phyloP scores from a whole-genome alignment of 1,284 basidiomycete species.

The Amylostereum areolatum region DNA sequence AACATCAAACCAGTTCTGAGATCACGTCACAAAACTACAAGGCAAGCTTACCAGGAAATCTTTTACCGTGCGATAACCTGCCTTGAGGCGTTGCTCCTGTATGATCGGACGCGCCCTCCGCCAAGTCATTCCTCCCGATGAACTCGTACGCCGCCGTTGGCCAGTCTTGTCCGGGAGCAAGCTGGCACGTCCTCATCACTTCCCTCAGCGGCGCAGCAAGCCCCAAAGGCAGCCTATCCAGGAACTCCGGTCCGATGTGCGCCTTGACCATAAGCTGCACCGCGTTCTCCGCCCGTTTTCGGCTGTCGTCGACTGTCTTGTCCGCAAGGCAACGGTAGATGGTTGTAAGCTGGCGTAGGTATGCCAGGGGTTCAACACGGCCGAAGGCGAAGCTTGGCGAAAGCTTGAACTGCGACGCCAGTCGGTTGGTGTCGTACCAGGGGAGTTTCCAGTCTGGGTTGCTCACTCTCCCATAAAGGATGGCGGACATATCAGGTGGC shows the following conservation, averaged over 20 bases:
- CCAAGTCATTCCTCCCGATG: conserved; percentile 78
- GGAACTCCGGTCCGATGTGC: conserved; percentile 40
- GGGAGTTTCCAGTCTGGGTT: conserved; percentile 62
- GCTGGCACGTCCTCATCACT: conserved; percentile 75
- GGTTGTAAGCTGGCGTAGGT: conserved; percentile 42
- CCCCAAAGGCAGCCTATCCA: conserved; percentile 61
- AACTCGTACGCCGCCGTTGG: conserved; percentile 64
- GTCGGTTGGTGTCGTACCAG: conserved; percentile 42
- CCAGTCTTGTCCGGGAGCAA: conserved; percentile 73
- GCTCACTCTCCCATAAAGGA: conserved; percentile 58
- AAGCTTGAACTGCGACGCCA: conserved; percentile 44
- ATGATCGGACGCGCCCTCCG: conserved; percentile 43
- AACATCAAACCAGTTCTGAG: background rate
- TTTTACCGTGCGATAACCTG: conserved; percentile 50
- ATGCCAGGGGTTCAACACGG: conserved; percentile 44
- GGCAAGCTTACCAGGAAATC: conserved; percentile 49
- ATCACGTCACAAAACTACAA: background rate
- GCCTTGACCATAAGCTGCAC: conserved; percentile 55
- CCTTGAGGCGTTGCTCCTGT: conserved; percentile 37
- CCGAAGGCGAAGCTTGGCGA: conserved; percentile 58
- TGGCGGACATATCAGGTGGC: conserved; percentile 61
- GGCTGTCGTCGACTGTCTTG: conserved; percentile 36
- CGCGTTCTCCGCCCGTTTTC: conserved; percentile 60
- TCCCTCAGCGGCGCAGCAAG: conserved; percentile 79
- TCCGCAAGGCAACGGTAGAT: conserved; percentile 58